Evolutionary conservation across 768 basidiomycete genomes (phyloP).

Genomic region (Ramaria sp.): DNA sequence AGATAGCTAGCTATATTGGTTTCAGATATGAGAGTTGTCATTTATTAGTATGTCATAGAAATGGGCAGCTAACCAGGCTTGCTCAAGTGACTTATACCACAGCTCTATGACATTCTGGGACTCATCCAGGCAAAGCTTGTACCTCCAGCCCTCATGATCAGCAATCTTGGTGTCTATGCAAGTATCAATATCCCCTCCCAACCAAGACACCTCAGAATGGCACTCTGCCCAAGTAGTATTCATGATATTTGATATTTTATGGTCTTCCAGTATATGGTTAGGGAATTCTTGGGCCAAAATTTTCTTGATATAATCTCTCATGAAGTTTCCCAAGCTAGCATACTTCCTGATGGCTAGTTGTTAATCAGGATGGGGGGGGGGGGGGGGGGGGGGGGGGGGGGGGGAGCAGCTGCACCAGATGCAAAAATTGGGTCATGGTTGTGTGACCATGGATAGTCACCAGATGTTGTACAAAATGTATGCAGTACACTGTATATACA

Average conservation of each 20-base stretch:
- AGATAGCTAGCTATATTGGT: neutral
- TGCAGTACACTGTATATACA: too few relatives aligned
- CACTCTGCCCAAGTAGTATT: neutral
- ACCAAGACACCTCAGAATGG: neutral
- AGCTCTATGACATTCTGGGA: constrained; percentile 2
- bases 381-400: too few relatives aligned
- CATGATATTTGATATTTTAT: neutral
- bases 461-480: too few relatives aligned
- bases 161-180: too few relatives aligned
- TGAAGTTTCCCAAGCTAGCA: neutral
- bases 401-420: neutral
- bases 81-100: neutral
- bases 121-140: constrained; percentile 15
- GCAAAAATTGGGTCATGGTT: neutral
- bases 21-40: constrained; percentile 1
- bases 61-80: neutral
- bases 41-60: constrained; percentile 1
- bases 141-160: neutral
- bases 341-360: neutral
- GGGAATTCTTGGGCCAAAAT: neutral
- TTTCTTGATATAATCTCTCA: neutral
- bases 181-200: neutral
- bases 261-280: neutral
- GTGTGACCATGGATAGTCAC: too few relatives aligned
- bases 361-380: neutral